Conservation (phyloP, 176 grass and related monocot species). For the Olyra latifolia region DNA sequence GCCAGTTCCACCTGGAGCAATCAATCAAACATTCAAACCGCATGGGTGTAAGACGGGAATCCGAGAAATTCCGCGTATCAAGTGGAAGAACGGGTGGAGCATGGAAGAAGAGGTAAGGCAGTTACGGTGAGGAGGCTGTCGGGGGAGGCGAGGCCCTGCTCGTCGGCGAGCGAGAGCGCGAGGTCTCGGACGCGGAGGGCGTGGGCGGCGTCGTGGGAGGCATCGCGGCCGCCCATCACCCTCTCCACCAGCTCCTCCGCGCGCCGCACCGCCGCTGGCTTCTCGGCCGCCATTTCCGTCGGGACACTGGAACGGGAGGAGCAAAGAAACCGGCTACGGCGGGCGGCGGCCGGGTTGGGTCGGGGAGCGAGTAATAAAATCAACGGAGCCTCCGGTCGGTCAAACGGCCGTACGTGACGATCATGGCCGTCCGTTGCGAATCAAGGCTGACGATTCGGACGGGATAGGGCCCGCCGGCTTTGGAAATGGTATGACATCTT, state of each 20-base stretch:
- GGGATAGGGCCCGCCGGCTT: too few relatives aligned
- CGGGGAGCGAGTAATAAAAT: too few relatives aligned
- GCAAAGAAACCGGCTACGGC: not conserved
- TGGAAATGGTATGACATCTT: too few relatives aligned
- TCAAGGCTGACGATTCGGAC: too few relatives aligned
- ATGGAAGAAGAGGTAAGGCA: not conserved
- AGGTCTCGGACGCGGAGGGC: slow-evolving; percentile 86
- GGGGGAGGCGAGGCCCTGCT: slow-evolving; percentile 58
- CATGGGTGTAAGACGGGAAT: not conserved
- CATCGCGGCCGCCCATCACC: slow-evolving; percentile 75
- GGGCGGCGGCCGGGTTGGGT: too few relatives aligned
- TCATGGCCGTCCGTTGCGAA: too few relatives aligned
- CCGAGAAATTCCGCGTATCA: not conserved
- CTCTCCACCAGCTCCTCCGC: slow-evolving; percentile 76
- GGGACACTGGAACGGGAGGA: not conserved
- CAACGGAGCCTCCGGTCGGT: too few relatives aligned
- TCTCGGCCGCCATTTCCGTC: slow-evolving; percentile 25
- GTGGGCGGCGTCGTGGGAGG: slow-evolving; percentile 90
- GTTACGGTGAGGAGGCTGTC: slow-evolving; percentile 60
- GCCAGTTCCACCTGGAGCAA: slow-evolving; percentile 75
- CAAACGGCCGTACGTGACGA: too few relatives aligned
- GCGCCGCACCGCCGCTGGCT: slow-evolving; percentile 42
- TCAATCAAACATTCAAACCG: slow-evolving; percentile 25
- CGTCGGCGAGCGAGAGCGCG: slow-evolving; percentile 82
- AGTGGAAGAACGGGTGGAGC: not conserved